These are phyloP conservation scores for Mariannaea elegans DNA, from an alignment of 2,329 filamentous ascomycete genomes.

Conservation along the genomic window DNA sequence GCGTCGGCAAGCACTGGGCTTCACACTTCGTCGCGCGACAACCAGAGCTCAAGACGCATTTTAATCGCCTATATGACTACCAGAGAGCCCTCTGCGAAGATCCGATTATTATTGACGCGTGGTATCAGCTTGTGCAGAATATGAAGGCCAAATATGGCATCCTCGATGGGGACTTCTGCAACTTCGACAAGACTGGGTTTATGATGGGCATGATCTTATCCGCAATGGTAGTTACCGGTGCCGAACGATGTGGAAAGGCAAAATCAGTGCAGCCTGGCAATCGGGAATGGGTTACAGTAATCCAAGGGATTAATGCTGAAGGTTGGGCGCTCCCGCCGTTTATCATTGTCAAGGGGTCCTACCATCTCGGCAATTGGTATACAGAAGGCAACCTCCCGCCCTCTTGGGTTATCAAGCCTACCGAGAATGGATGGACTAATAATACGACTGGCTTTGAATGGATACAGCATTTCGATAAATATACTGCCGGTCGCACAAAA, in stretches of 20 bases:
- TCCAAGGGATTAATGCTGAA: background rate
- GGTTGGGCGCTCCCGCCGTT: background rate
- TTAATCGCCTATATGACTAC: background rate
- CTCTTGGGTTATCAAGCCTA: too few relatives aligned
- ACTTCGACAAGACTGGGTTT: constrained; percentile 1
- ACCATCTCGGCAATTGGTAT: too few relatives aligned
- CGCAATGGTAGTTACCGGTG: background rate
- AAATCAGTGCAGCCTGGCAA: too few relatives aligned
- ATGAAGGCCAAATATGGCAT: background rate
- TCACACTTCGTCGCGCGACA: too few relatives aligned
- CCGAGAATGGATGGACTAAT: background rate
- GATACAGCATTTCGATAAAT: background rate
- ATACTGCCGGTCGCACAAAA: background rate
- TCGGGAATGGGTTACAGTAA: background rate
- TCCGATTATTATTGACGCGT: too few relatives aligned
- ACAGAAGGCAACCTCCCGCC: too few relatives aligned
- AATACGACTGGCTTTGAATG: background rate
- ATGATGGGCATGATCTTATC: background rate
- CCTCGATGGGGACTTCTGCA: background rate
- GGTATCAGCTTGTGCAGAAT: too few relatives aligned
- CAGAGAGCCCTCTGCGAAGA: background rate
- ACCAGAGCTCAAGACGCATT: too few relatives aligned
- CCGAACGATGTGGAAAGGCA: background rate
- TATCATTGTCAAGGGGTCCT: background rate
- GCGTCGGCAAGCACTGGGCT: too few relatives aligned